phyloP scores from a whole-genome alignment of 2,329 filamentous ascomycete genomes.

The Penicillium aurantiogriseum region DNA sequence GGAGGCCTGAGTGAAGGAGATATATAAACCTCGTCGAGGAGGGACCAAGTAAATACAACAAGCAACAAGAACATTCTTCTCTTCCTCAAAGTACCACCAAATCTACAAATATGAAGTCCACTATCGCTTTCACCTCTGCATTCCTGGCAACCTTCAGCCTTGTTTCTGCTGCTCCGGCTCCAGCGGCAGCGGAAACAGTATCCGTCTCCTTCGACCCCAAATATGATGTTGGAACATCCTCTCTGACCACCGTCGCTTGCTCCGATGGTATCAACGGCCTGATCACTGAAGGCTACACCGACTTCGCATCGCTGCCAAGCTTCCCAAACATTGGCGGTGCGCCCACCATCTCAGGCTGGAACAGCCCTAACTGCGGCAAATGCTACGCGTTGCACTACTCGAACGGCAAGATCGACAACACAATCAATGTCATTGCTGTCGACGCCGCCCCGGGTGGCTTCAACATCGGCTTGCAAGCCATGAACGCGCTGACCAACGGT shows the following conservation, averaged over 20 bases:
- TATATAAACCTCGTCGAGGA: slow-evolving; percentile 12
- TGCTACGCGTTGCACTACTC: slow-evolving; percentile 54
- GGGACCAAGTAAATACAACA: not conserved
- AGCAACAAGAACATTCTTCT: not conserved
- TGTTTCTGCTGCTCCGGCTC: slow-evolving; percentile 24
- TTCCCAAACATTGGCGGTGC: slow-evolving; percentile 54
- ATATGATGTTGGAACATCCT: slow-evolving; percentile 62
- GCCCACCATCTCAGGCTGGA: slow-evolving; percentile 49
- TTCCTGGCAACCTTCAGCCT: slow-evolving; percentile 25
- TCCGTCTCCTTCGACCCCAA: slow-evolving; percentile 68
- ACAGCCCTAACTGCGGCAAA: slow-evolving; percentile 50
- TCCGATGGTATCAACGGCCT: slow-evolving; percentile 40
- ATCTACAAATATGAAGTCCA: slow-evolving; percentile 27
- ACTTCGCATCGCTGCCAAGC: slow-evolving; percentile 45
- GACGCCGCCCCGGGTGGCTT: slow-evolving; percentile 49
- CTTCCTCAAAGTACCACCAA: not conserved
- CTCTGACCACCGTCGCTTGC: slow-evolving; percentile 54
- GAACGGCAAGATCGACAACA: slow-evolving; percentile 35
- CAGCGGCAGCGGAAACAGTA: slow-evolving; percentile 23
- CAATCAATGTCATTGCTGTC: slow-evolving; percentile 51
- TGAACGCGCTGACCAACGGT: slow-evolving; percentile 51
- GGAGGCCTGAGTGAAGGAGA: slow-evolving; percentile 3
- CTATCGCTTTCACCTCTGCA: slow-evolving; percentile 19
- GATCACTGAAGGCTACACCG: slow-evolving; percentile 33
- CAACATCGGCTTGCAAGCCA: slow-evolving; percentile 50